phyloP scores from a whole-genome alignment of 2,329 filamentous ascomycete genomes.

The Hypoxylon sp. region DNA sequence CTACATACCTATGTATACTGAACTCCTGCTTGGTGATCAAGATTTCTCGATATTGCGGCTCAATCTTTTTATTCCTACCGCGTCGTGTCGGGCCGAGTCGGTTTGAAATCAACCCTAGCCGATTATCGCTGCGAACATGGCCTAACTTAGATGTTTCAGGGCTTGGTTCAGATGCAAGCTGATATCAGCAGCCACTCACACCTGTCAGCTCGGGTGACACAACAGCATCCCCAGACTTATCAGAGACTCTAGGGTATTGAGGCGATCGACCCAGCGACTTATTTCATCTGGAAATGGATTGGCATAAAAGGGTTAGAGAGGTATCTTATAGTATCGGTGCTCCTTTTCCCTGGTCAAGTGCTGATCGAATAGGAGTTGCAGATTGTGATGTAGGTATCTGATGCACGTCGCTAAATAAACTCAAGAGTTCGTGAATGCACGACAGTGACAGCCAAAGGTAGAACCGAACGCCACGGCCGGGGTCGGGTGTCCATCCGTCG shows the following conservation, averaged over 20 bases:
- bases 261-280: constrained; percentile 19
- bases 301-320: constrained; percentile 4
- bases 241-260: constrained; percentile 17
- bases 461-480: constrained; percentile 32
- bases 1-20: background rate
- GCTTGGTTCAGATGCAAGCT: constrained; percentile 20
- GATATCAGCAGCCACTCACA: constrained; percentile 25
- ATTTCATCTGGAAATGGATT: constrained; percentile 13
- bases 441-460: constrained; percentile 28
- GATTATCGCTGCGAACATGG: constrained; percentile 5
- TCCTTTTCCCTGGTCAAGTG: background rate
- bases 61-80: constrained; percentile 4
- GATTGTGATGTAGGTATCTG: constrained; percentile 18
- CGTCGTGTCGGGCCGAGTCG: constrained; percentile 18
- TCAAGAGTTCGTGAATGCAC: constrained; percentile 24
- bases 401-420: constrained; percentile 32
- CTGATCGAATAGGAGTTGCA: constrained; percentile 27
- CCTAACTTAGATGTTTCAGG: constrained; percentile 17
- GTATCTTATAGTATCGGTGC: constrained; percentile 19
- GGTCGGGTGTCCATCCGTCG: constrained; percentile 39
- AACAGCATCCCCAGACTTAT: constrained; percentile 23
- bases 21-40: background rate
- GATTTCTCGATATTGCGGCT: constrained; percentile 25
- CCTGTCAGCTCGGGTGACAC: constrained; percentile 26
- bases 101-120: constrained; percentile 6